phyloP scores from a whole-genome alignment of 305 asterid genomes.

The Petunia hybrid region DNA sequence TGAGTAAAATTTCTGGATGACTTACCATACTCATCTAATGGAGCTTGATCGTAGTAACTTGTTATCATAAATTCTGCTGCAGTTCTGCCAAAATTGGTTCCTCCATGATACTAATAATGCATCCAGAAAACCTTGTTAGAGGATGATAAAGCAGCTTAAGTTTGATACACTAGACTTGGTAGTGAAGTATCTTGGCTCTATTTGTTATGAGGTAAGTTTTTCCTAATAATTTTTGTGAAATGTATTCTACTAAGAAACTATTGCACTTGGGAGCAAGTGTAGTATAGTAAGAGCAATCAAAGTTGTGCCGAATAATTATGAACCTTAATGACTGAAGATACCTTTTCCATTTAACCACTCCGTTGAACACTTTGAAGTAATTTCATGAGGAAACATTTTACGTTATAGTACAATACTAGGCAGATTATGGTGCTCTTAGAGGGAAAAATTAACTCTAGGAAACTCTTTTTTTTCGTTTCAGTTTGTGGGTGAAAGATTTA shows the following conservation, averaged over 20 bases:
- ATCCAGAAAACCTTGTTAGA: slow-evolving; percentile 28
- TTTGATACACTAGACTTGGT: slow-evolving; percentile 10
- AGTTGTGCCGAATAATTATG: too few species aligned
- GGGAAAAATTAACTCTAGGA: neutral
- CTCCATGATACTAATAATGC: slow-evolving; percentile 78
- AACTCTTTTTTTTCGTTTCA: neutral
- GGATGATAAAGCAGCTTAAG: neutral
- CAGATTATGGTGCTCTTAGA: neutral
- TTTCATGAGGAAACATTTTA: neutral
- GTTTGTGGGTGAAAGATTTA: slow-evolving; percentile 31
- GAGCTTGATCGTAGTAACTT: slow-evolving; percentile 87
- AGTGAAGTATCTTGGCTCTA: neutral
- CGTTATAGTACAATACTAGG: neutral
- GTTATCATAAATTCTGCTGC: slow-evolving; percentile 61
- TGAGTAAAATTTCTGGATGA: neutral
- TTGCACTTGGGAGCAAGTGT: neutral
- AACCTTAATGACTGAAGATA: too few species aligned
- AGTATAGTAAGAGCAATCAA: too few species aligned
- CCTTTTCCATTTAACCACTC: too few species aligned
- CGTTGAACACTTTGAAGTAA: too few species aligned
- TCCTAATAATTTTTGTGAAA: neutral
- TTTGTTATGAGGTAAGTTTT: neutral
- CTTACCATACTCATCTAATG: slow-evolving; percentile 90
- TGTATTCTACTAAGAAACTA: too few species aligned
- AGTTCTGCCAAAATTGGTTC: slow-evolving; percentile 86